Base-by-base conservation (phyloP, 805 yeast genomes). In the Kluyveromyces starmeri region DNA sequence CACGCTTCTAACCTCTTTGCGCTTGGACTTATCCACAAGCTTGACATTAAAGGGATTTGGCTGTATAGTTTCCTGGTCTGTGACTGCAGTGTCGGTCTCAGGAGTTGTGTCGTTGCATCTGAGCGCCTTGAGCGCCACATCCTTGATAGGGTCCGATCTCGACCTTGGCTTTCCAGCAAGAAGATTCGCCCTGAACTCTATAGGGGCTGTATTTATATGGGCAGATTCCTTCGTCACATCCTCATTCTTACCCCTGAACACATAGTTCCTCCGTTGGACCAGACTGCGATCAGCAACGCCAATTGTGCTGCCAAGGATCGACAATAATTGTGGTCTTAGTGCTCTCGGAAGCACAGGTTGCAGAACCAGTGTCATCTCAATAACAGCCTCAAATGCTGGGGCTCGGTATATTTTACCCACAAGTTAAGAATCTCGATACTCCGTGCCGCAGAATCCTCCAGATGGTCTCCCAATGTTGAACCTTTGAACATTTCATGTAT, bases 41-140 rank as follows among this genome's bases (percentile, higher is more conserved):
- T 67, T 68, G 3, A 79, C 78, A 26, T 68, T 61, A 48, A 80
- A 81, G 1, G 88, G 88, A 20, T 45, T 9, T 12, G 11, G 6
- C 26, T 23, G 14, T 10, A 7, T 6, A 22, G 38, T 33, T 4
- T 26, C 28, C 7, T 29, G 18, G 8, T 23, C 16, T 5, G 13
- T 10, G n/a, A n/a, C n/a, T n/a, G n/a, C n/a, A 12, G 26, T 6
- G 7, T 23, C 26, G 11, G 26, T 7, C 15, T 16, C 34, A 23
- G 34, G 20, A 4, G 34, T 31, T 9, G 32, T 36, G 26, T 59
- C 63, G 33, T 52, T 51, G 32, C 64, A 53, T 25, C 64, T 55
- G 12, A 62, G 48, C 1, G 61, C 59, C 28, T 56, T 55, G 12
- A 42, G 42, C 8, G 58, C 58, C 4, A 47, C 43, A 19, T 45